Percentiles rank a stretch among this genome's conserved stretches.
Conservation (phyloP, 176 grass and related monocot genomes). For the Chloris gayana region DNA sequence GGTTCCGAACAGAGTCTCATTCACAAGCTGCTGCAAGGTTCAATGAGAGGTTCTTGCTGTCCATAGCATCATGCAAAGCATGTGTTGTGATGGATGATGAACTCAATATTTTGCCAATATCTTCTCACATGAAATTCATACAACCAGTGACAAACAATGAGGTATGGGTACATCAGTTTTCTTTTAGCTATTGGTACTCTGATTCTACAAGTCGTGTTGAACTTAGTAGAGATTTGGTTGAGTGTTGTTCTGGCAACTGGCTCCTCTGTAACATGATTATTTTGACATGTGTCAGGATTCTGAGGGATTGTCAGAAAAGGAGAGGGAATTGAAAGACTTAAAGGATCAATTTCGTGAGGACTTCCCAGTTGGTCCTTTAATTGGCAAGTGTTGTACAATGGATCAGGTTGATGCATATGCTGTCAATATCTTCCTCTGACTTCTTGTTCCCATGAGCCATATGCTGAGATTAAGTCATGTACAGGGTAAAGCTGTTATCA, state of each 20-base stretch:
- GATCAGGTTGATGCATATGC: constrained; percentile 67
- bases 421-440: background rate
- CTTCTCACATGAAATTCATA: constrained; percentile 81
- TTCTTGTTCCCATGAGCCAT: background rate
- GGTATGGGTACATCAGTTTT: constrained; percentile 35
- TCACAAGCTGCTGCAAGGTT: constrained; percentile 68
- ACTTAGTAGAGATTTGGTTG: constrained; percentile 5
- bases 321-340: constrained; percentile 79
- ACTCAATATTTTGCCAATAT: constrained; percentile 94
- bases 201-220: background rate
- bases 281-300: constrained; percentile 55
- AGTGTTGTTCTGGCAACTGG: constrained; percentile 13
- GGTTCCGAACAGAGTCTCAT: constrained; percentile 97
- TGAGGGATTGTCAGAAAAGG: constrained; percentile 80
- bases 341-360: constrained; percentile 88
- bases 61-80: constrained; percentile 85
- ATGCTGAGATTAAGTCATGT: constrained; percentile 29
- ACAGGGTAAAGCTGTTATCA: constrained; percentile 82
- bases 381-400: constrained; percentile 91
- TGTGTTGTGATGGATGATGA: constrained; percentile 98
- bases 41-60: constrained; percentile 92
- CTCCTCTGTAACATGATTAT: background rate
- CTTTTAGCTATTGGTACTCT: background rate
- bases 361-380: constrained; percentile 87
- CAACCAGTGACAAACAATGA: constrained; percentile 60